Base-by-base conservation (phyloP, 345 rosid genomes). In the Euphorbia peplus region DNA sequence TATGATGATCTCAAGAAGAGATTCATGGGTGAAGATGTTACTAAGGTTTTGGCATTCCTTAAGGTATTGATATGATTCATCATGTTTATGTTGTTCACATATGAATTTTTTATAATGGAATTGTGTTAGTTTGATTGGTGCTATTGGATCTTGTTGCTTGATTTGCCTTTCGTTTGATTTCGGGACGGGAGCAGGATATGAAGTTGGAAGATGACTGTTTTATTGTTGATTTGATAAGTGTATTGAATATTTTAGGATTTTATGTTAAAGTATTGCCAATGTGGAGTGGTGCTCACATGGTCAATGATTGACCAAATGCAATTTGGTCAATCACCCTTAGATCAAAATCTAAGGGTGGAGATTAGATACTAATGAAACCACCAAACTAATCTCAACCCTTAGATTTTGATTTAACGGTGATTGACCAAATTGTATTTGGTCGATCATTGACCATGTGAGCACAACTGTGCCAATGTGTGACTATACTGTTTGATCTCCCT, bases 41-140 rank as follows among this genome's bases (percentile, higher is more conserved):
- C 75, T 78, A 89, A 83, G 70, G 81, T 91, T 74, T 79, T 93
- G 87, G 88, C 84, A 79, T 76, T 91, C 80, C 97, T 91, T 37
- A 89, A 93, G 98, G 98, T 93, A 67, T 63, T 14, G 8, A 32
- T 21, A 67, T 60, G 18, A 53, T 55, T 41, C 44, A 25, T 54
- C 16, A 18, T 63, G 7, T 39, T 2, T 52, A 18, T 51, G 13
- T 16, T n/a, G n/a, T n/a, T n/a, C 67, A 46, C n/a, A 8, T 22
- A 32, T 1, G 12, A 18, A 1, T 19, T 29, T 44, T 61, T 19
- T 11, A 46, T 35, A 8, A 25, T 46, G 50, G 22, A 54, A 5
- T 18, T 53, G 50, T 68, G 0, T 46, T 67, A 14, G 12, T 68
- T 22, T 60, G 30, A 24, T 58, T 5, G 10, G 21, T 37, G 70